phyloP scores from a whole-genome alignment of 108 stramenopile species.

The Fragilaria crotonensis region DNA sequence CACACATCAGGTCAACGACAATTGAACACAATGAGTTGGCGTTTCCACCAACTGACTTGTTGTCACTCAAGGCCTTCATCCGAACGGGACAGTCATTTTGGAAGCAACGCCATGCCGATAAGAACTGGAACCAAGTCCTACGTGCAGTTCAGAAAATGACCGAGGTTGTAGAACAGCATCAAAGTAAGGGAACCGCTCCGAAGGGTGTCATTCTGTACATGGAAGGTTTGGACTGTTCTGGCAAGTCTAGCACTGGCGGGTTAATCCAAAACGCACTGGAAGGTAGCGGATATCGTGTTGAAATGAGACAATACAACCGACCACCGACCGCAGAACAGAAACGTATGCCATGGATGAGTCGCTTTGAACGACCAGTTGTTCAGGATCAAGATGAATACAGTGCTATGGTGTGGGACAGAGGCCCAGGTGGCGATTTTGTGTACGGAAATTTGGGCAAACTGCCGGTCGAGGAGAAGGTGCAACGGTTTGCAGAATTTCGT shows the following conservation, averaged over 20 bases:
- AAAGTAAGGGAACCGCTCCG: conserved; percentile 39
- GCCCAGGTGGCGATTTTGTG: conserved; percentile 18
- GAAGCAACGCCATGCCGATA: conserved; percentile 30
- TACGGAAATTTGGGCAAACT: conserved; percentile 45
- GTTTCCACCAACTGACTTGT: conserved; percentile 49
- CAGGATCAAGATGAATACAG: conserved; percentile 11
- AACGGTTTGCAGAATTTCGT: conserved; percentile 57
- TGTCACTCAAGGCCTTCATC: conserved; percentile 53
- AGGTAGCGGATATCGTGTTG: conserved; percentile 45
- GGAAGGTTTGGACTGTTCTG: conserved; percentile 72
- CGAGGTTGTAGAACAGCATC: conserved; percentile 21
- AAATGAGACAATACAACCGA: conserved; percentile 59
- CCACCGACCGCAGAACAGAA: conserved; percentile 70
- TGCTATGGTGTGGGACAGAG: conserved; percentile 7
- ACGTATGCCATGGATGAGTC: conserved; percentile 66
- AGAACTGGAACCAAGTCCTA: conserved; percentile 27
- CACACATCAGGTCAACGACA: conserved; percentile 2
- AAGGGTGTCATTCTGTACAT: conserved; percentile 70
- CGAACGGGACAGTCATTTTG: conserved; percentile 10
- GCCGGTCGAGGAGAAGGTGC: conserved; percentile 20
- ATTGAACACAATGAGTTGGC: neutral
- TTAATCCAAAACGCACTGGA: conserved; percentile 47
- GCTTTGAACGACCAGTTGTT: conserved; percentile 51
- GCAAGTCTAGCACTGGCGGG: conserved; percentile 62
- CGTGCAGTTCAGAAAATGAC: conserved; percentile 28